Evolutionary conservation across 345 rosid genomes (phyloP), one percentile per base, ranked within the genome.

Genomic region (Citrus australasica): DNA sequence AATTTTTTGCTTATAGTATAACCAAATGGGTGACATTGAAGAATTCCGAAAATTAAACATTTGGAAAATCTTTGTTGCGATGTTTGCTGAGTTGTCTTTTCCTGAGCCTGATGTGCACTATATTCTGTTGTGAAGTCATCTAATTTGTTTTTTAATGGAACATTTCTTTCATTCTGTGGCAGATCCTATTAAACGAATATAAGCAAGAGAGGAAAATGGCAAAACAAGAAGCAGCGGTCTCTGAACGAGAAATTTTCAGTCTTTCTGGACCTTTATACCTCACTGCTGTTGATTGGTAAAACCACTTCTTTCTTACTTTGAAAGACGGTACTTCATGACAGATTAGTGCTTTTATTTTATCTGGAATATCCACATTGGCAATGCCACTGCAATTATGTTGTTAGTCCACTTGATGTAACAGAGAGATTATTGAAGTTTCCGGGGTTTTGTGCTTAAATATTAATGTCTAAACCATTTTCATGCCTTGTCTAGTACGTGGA

Each of bases 221-320:
- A 10, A 74, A 7, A 56, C 76, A 64, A 59, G 75, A 63, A 16
- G 25, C 60, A 13, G 76, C 76, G 61, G 72, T 80, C 27, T 78
- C 86, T 27, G 80, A 73, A 60, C 82, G 85, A 73, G 83, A 90
- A 82, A 85, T 84, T 28, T 89, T 90, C 78, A 76, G 74, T 76
- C 40, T 82, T 17, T 85, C 87, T 62, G 94, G 97, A 67, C 94
- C 97, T 6, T 77, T 84, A 59, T 87, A 89, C 42, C 84, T 92
- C 67, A 77, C 87, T 71, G 66, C 64, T 74, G 67, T 89, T 81
- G 89, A 92, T 75, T 90, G 97, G 97, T 92, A 85, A 64, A 74
- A 59, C 68, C 58, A 24, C 42, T 40, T 69, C 35, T 42, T 37
- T 67, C 71, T 17, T 5, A 22, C 16, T 21, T 67, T 21, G 46